These are phyloP conservation scores for Crithidia bombi DNA, from an alignment of 208 protist genomes.

Conservation along the genomic window DNA sequence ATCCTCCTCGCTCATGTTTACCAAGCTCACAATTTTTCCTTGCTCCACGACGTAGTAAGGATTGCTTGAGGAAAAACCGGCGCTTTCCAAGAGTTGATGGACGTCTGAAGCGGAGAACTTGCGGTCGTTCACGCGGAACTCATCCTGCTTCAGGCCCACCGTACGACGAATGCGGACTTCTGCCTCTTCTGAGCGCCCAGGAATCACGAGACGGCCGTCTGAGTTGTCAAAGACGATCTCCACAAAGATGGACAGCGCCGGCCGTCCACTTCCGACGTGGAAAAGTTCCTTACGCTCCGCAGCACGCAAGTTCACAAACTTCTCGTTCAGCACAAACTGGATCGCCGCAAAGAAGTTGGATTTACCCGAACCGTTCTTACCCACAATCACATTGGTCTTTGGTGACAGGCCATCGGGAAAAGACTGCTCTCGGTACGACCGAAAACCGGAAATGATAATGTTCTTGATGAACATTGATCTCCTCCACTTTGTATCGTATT, in stretches of 20 bases:
- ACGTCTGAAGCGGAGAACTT: constrained; percentile 93
- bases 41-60: constrained; percentile 99
- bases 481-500: background rate
- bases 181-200: constrained; percentile 76
- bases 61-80: constrained; percentile 98
- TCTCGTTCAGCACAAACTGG: constrained; percentile 97
- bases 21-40: constrained; percentile 96
- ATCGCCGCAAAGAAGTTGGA: constrained; percentile 98
- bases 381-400: constrained; percentile 91
- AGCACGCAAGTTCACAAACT: constrained; percentile 81
- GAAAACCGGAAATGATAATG: constrained; percentile 93
- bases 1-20: constrained; percentile 95
- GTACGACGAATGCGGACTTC: constrained; percentile 96
- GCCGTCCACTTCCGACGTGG: constrained; percentile 91
- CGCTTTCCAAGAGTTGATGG: constrained; percentile 97
- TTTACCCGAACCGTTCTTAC: constrained; percentile 98
- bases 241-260: constrained; percentile 95
- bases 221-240: constrained; percentile 99
- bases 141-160: constrained; percentile 98
- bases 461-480: constrained; percentile 95
- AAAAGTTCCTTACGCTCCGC: constrained; percentile 95
- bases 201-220: constrained; percentile 95
- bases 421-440: constrained; percentile 91
- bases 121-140: constrained; percentile 98
- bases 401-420: constrained; percentile 85